phyloP scores from a whole-genome alignment of 1,284 basidiomycete genomes.

The Moesziomyces parantarcticus region DNA sequence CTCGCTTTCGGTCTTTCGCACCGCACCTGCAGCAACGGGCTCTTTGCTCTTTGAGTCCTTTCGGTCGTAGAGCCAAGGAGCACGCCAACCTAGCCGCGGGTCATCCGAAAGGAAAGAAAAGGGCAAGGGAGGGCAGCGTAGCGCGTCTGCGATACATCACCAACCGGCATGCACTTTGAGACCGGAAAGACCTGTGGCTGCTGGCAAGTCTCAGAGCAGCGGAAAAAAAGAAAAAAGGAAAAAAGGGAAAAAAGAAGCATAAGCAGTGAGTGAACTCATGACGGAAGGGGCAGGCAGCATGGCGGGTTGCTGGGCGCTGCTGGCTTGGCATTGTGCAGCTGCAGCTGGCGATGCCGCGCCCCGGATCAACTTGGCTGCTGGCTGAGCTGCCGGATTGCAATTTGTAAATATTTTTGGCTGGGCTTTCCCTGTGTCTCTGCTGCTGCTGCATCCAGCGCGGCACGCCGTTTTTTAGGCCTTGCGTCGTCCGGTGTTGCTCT shows the following conservation, averaged over 20 bases:
- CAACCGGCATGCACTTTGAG: not conserved
- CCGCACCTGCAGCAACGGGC: too few relatives aligned
- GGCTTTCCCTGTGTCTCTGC: too few relatives aligned
- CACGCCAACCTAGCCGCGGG: not conserved
- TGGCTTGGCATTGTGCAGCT: not conserved
- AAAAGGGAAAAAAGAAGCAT: not conserved
- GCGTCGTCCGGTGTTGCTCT: not conserved
- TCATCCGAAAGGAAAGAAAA: not conserved
- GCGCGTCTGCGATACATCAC: not conserved
- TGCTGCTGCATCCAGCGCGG: too few relatives aligned
- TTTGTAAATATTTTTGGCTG: not conserved
- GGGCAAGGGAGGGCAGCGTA: not conserved
- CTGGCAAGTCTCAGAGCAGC: not conserved
- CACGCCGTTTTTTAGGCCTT: not conserved
- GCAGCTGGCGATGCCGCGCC: not conserved
- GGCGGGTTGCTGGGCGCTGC: too few relatives aligned
- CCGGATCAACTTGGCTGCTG: too few relatives aligned
- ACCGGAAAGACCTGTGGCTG: too few relatives aligned
- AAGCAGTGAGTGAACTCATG: not conserved
- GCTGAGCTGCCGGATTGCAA: not conserved
- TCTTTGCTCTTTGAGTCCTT: too few relatives aligned
- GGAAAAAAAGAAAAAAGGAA: not conserved
- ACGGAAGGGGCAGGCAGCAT: constrained; percentile 3
- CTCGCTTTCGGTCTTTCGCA: too few relatives aligned
- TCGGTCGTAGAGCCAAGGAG: too few relatives aligned